Evolutionary conservation across 2,329 filamentous ascomycete species (phyloP), one percentile per base, ranked within the genome.

Genomic region (Fusarium globosum): DNA sequence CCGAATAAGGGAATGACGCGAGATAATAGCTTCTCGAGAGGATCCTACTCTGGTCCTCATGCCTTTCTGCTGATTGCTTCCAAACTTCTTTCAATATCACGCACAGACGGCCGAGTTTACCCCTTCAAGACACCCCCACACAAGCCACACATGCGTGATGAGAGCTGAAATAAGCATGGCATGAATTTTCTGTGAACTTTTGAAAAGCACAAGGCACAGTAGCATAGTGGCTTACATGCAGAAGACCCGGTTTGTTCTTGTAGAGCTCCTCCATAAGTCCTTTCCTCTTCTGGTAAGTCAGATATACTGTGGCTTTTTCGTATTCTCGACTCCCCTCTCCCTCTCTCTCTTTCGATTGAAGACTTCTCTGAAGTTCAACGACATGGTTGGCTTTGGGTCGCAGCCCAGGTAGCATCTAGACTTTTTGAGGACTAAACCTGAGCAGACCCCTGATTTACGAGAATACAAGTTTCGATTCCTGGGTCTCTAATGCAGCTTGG

Each of bases 51-150:
- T 56, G 36, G n/a, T 12, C 30, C 55, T 52, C 36, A 46, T 41
- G 21, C 13, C 8, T 36, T 42, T 28, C 10, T 26, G 30, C 39
- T 46, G 30, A 28, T 48, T 51, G 33, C 38, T 45, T 45, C 30
- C 15, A n/a, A 18, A 38, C 28, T 49, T 53, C 16, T 35, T 58
- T 39, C 56, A 30, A 36, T 45, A 42, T 36, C 26, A 65, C 68
- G 65, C 55, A 23, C 36, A 62, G 38, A 59, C 68, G 63, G 69
- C 63, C 63, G 63, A 68, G 53, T 57, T 72, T 72, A 60, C 68
- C 58, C 48, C 59, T 72, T 73, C 69, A 45, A 63, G 69, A 42
- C 46, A 55, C 41, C 35, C 45, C 58, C 26, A 57, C 57, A 55
- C 61, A 73, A 73, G 70, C 71, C 71, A 73, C 70, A 45, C 49